Percentiles rank a stretch among this genome's conserved stretches.
These are phyloP conservation scores for Chytriomyces sp. DNA, from an alignment of 192 early-diverging fungal genomes.

Conservation along the genomic window DNA sequence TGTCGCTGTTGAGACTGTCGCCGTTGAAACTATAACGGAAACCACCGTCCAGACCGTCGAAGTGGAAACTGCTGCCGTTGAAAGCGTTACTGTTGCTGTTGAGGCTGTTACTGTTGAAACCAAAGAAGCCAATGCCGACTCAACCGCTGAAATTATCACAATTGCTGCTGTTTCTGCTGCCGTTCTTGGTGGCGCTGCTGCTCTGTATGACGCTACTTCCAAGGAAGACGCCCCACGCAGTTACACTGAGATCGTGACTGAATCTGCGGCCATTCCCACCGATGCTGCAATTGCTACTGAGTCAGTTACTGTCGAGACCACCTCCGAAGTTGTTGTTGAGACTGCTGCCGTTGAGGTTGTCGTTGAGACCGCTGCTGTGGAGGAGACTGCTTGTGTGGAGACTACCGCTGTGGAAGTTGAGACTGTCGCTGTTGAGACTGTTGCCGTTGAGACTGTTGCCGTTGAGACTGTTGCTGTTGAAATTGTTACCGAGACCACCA, in stretches of 20 bases:
- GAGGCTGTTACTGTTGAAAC: neutral
- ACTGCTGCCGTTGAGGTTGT: constrained; percentile 4
- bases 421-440: neutral
- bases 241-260: neutral
- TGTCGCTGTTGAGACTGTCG: neutral
- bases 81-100: neutral
- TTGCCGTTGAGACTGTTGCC: no score
- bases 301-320: neutral
- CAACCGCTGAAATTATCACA: neutral
- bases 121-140: neutral
- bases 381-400: neutral
- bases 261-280: neutral
- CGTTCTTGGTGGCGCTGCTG: neutral
- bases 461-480: no score
- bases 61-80: neutral
- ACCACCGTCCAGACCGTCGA: neutral
- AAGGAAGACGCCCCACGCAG: neutral
- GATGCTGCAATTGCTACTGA: neutral
- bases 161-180: neutral
- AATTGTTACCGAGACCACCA: neutral
- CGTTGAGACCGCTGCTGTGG: neutral
- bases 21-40: neutral
- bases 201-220: neutral
- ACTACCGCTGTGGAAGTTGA: neutral
- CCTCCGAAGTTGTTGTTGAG: constrained; percentile 9